Conservation (phyloP, 768 basidiomycete species). For the Leccinum pellstonianum region DNA sequence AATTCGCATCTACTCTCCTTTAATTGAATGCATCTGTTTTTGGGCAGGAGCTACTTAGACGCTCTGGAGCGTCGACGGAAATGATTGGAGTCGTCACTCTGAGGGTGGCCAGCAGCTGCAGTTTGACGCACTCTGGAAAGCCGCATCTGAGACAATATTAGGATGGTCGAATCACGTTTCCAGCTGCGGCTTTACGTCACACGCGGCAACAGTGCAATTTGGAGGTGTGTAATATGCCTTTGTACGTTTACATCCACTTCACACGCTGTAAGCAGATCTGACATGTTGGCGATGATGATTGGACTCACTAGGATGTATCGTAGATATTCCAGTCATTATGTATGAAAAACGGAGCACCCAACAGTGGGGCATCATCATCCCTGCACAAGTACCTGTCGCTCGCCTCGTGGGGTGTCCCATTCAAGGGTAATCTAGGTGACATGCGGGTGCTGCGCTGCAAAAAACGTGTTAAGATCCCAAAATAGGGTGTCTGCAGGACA, state of each 20-base stretch:
- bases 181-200: conserved; percentile 29
- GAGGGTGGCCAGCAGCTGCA: conserved; percentile 29
- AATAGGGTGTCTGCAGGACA: conserved; percentile 21
- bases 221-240: conserved; percentile 24
- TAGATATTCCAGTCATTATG: conserved; percentile 32
- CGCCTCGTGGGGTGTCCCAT: conserved; percentile 31
- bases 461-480: conserved; percentile 34
- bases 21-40: conserved; percentile 35
- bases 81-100: conserved; percentile 33
- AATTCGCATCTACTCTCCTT: conserved; percentile 38
- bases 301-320: conserved; percentile 19
- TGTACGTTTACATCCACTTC: conserved; percentile 26
- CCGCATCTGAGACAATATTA: conserved; percentile 13
- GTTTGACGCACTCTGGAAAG: conserved; percentile 32
- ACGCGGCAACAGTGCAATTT: conserved; percentile 15
- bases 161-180: conserved; percentile 12
- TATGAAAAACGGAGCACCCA: conserved; percentile 25
- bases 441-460: conserved; percentile 34
- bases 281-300: conserved; percentile 18
- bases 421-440: conserved; percentile 22
- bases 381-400: conserved; percentile 23
- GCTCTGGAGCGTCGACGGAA: conserved; percentile 35
- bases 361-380: conserved; percentile 27
- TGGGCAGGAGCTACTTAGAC: conserved; percentile 32
- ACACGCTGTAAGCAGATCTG: conserved; percentile 23